A percentile compares a stretch with the other conserved stretches of the same genome.
Conservation (phyloP, 345 rosid genomes). For the Streptanthus diversifolius region DNA sequence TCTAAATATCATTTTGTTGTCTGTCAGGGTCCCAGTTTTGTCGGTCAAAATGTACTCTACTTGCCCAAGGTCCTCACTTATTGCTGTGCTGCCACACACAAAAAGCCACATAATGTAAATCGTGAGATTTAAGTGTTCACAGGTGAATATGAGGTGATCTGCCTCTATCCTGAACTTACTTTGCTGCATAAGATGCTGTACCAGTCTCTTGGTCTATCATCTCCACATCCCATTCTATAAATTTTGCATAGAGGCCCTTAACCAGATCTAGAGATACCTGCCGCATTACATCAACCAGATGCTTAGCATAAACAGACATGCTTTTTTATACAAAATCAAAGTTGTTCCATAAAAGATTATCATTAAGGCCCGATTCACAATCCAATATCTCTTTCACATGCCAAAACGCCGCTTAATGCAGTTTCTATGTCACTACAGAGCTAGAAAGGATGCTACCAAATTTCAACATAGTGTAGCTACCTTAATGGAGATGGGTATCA, state of each 20-base stretch:
- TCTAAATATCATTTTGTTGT: conserved; percentile 92
- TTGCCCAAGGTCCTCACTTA: conserved; percentile 99
- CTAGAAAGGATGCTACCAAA: neutral
- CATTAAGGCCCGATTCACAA: neutral
- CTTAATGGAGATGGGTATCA: conserved; percentile 98
- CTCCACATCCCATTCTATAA: conserved; percentile 85
- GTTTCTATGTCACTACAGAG: neutral
- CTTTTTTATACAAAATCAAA: neutral
- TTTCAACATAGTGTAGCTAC: conserved; percentile 32
- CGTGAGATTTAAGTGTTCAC: neutral
- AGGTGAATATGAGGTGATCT: conserved; percentile 12
- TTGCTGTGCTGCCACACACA: conserved; percentile 95
- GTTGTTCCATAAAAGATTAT: neutral
- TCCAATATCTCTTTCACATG: conserved; percentile 2
- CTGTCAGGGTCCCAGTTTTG: conserved; percentile 97
- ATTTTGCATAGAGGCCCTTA: conserved; percentile 90
- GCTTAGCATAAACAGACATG: conserved; percentile 14
- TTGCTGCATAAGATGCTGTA: conserved; percentile 79
- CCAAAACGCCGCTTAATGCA: neutral
- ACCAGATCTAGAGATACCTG: conserved; percentile 97
- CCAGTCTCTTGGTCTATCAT: conserved; percentile 85
- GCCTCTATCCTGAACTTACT: conserved; percentile 53
- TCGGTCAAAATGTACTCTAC: conserved; percentile 98
- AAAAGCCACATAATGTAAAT: conserved; percentile 26
- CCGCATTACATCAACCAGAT: conserved; percentile 18